Evolutionary conservation across 2,329 filamentous ascomycete genomes (phyloP).

Genomic region (Penicillium sp.): DNA sequence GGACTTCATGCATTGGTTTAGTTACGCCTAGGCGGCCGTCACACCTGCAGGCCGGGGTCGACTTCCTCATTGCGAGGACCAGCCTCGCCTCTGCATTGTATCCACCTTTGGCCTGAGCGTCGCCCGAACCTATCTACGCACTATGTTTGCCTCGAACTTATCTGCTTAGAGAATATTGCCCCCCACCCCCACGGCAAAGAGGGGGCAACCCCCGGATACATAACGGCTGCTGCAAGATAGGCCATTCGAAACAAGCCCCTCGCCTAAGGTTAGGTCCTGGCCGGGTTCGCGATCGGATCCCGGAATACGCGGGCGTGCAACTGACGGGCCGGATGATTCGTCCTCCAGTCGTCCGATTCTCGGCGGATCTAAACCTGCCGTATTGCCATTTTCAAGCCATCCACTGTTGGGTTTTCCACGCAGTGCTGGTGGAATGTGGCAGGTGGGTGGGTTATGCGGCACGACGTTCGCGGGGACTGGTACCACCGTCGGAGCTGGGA

Average conservation of each 20-base stretch:
- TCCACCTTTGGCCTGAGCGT: conserved; percentile 21
- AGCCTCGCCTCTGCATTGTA: conserved; percentile 9
- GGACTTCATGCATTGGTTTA: conserved; percentile 5
- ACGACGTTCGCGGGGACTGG: neutral
- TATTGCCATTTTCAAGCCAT: conserved; percentile 3
- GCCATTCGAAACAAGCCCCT: neutral
- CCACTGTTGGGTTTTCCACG: conserved; percentile 3
- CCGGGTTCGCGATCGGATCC: conserved; percentile 12
- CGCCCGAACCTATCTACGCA: conserved; percentile 6
- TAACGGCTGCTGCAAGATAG: neutral
- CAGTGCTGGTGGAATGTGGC: neutral
- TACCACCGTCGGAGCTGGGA: conserved; percentile 1
- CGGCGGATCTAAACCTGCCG: conserved; percentile 7
- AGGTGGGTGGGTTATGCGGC: neutral
- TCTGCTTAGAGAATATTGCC: neutral
- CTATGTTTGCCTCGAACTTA: neutral
- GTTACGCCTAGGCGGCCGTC: conserved; percentile 1
- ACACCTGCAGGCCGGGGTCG: conserved; percentile 12
- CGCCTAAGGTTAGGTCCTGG: conserved; percentile 9
- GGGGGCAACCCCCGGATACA: neutral
- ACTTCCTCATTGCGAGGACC: conserved; percentile 10
- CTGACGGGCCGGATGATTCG: conserved; percentile 14
- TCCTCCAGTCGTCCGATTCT: conserved; percentile 14
- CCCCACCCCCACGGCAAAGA: neutral
- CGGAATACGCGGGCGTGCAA: conserved; percentile 9